Evolutionary conservation across 768 basidiomycete genomes (phyloP).

Genomic region (Xanthoconium stramineum): DNA sequence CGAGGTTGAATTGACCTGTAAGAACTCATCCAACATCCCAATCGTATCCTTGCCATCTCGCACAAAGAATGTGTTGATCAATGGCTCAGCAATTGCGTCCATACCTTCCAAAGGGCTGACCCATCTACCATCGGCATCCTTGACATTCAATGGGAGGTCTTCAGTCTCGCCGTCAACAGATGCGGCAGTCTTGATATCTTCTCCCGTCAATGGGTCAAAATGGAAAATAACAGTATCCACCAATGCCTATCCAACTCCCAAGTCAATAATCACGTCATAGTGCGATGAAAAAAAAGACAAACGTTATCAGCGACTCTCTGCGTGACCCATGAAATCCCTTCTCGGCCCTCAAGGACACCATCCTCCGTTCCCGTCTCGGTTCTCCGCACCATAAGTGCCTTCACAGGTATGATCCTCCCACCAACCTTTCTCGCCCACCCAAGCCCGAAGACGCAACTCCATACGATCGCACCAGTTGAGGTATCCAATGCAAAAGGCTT

Average conservation of each 20-base stretch:
- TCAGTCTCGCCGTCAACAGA: constrained; percentile 6
- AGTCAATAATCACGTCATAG: constrained; percentile 4
- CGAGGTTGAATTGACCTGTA: constrained; percentile 50
- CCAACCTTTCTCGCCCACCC: constrained; percentile 63
- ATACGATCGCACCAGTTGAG: constrained; percentile 69
- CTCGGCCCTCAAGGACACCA: constrained; percentile 7
- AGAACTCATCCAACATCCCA: constrained; percentile 69
- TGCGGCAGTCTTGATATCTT: constrained; percentile 38
- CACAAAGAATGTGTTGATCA: constrained; percentile 59
- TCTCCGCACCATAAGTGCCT: constrained; percentile 50
- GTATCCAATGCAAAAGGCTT: constrained; percentile 84
- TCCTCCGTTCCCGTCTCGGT: constrained; percentile 25
- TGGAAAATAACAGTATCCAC: constrained; percentile 76
- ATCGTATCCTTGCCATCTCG: constrained; percentile 46
- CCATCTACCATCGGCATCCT: constrained; percentile 12
- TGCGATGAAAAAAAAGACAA: constrained; percentile 25
- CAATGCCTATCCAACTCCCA: constrained; percentile 41
- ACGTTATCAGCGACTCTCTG: constrained; percentile 65
- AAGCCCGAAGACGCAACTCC: constrained; percentile 75
- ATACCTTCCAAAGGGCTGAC: constrained; percentile 51
- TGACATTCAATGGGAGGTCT: not conserved
- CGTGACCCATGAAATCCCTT: constrained; percentile 61
- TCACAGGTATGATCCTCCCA: constrained; percentile 54
- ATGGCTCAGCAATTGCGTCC: constrained; percentile 57
- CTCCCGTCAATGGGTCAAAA: constrained; percentile 75